Evolutionary conservation across 108 stramenopile genomes (phyloP).

Genomic region (Skeletonema tropicum): DNA sequence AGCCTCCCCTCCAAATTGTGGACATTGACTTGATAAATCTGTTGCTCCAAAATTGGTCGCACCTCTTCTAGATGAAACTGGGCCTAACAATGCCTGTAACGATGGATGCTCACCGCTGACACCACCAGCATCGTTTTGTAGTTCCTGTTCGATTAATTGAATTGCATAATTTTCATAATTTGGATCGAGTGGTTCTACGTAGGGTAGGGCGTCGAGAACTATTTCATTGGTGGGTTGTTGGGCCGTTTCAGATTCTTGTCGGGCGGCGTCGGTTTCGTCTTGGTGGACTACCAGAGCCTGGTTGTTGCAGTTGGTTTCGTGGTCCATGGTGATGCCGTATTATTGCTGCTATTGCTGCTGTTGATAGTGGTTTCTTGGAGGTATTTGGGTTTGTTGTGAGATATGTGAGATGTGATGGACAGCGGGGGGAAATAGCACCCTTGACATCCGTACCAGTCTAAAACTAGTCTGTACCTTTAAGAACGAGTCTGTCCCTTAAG

Average conservation of each 20-base stretch:
- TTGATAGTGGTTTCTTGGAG: too few species aligned
- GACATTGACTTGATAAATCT: not conserved
- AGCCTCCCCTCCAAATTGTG: constrained; percentile 16
- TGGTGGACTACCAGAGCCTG: constrained; percentile 15
- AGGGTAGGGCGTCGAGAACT: constrained; percentile 77
- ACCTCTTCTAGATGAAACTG: not conserved
- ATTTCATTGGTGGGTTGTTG: constrained; percentile 9
- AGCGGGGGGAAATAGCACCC: too few species aligned
- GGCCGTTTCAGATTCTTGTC: not conserved
- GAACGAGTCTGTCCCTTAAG: too few species aligned
- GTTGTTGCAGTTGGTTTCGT: not conserved
- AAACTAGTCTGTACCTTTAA: too few species aligned
- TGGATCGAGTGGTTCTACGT: constrained; percentile 73
- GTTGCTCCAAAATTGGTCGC: not conserved
- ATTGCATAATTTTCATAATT: constrained; percentile 82
- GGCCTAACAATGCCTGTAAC: constrained; percentile 1
- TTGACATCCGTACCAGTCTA: too few species aligned
- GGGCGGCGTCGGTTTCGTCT: constrained; percentile 11
- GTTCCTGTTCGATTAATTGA: constrained; percentile 68
- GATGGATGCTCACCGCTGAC: constrained; percentile 15
- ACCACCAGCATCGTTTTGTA: constrained; percentile 8
- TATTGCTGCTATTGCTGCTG: too few species aligned
- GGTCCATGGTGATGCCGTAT: not conserved
- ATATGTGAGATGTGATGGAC: too few species aligned
- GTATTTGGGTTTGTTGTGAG: too few species aligned